These are phyloP conservation scores for Carex parvula DNA, from an alignment of 176 grass and related monocot genomes.

Conservation along the genomic window DNA sequence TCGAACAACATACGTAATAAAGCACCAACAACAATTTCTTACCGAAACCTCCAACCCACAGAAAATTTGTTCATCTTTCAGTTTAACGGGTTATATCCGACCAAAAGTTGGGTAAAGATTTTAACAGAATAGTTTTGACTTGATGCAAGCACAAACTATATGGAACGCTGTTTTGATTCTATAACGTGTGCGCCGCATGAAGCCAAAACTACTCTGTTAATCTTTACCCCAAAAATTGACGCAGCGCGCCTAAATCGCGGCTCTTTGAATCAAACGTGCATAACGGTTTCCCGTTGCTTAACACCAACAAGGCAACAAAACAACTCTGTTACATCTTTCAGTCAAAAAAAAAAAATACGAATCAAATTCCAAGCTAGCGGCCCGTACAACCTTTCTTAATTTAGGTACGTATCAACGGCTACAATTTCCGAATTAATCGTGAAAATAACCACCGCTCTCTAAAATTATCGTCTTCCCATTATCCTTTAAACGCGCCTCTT, in stretches of 20 bases:
- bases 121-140: too few species aligned
- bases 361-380: background rate
- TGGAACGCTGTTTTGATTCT: too few species aligned
- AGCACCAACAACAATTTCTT: background rate
- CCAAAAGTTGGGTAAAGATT: background rate
- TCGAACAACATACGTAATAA: background rate
- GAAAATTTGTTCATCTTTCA: background rate
- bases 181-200: too few species aligned
- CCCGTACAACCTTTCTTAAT: background rate
- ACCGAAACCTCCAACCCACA: background rate
- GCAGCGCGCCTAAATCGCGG: background rate
- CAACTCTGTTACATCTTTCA: background rate
- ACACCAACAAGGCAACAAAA: background rate
- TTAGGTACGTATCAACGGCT: slow-evolving; percentile 19
- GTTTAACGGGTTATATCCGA: background rate
- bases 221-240: background rate
- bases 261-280: slow-evolving; percentile 6
- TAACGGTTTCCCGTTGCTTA: background rate
- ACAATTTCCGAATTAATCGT: background rate
- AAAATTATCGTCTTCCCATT: slow-evolving; percentile 24
- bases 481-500: slow-evolving; percentile 18
- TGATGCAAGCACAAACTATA: too few species aligned
- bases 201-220: too few species aligned
- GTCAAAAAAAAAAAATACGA: background rate
- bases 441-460: slow-evolving; percentile 13